These are phyloP conservation scores for Neurospora tetraspora DNA, from an alignment of 495 filamentous ascomycete genomes.

Conservation along the genomic window DNA sequence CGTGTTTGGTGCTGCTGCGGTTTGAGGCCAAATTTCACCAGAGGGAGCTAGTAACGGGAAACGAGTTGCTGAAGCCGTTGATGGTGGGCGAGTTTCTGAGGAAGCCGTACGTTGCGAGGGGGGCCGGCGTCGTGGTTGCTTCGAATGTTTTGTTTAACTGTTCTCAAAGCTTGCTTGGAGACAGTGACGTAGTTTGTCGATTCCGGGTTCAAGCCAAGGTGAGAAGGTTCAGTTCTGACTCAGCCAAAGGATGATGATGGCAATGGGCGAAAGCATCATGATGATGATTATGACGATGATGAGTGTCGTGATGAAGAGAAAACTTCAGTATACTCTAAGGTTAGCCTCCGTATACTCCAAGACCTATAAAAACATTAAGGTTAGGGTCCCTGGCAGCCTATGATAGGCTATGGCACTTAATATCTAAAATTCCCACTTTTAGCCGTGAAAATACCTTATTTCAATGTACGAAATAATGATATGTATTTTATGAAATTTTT, in stretches of 20 bases:
- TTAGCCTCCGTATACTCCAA: too few species aligned
- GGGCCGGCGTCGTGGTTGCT: neutral
- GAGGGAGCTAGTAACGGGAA: neutral
- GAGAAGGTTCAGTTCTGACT: neutral
- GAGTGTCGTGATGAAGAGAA: too few species aligned
- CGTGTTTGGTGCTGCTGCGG: neutral
- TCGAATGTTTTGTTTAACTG: neutral
- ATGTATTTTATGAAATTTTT: too few species aligned
- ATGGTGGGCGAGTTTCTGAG: neutral
- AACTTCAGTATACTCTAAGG: too few species aligned
- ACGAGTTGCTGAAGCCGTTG: neutral
- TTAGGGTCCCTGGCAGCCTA: too few species aligned
- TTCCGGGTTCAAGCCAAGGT: neutral
- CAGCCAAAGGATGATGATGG: neutral
- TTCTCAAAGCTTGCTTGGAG: neutral
- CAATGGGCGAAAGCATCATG: neutral
- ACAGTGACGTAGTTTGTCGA: neutral
- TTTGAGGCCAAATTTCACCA: neutral
- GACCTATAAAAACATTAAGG: too few species aligned
- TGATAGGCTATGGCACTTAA: too few species aligned
- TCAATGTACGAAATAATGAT: too few species aligned
- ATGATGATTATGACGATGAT: neutral
- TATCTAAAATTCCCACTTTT: too few species aligned
- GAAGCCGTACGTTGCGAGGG: neutral
- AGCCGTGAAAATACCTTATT: too few species aligned